Percentiles rank a stretch among this genome's conserved stretches.
Evolutionary conservation across 345 rosid genomes (phyloP).

Genomic region (Abelmoschus esculentus): DNA sequence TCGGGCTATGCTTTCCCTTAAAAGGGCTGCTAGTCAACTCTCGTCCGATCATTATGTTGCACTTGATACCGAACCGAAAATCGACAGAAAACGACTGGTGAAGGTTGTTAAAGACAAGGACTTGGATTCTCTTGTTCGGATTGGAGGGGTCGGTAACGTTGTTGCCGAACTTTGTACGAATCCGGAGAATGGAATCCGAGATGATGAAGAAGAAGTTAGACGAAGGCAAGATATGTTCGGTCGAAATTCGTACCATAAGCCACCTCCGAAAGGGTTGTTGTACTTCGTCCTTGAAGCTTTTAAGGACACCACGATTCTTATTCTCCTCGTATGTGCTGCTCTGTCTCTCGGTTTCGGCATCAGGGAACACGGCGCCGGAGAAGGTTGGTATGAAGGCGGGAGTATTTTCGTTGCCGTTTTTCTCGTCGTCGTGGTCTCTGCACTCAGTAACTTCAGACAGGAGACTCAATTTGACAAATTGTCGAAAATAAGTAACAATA

Average conservation of each 20-base stretch:
- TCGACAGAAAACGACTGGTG: conserved; percentile 27
- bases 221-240: conserved; percentile 39
- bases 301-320: conserved; percentile 48
- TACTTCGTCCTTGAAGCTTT: conserved; percentile 51
- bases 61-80: conserved; percentile 23
- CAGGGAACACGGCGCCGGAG: conserved; percentile 37
- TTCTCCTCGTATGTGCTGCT: conserved; percentile 40
- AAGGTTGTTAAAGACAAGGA: conserved; percentile 39
- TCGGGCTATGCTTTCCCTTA: conserved; percentile 51
- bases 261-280: conserved; percentile 50
- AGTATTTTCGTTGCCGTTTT: conserved; percentile 45
- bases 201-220: conserved; percentile 28
- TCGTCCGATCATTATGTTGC: conserved; percentile 19
- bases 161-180: conserved; percentile 43
- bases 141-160: conserved; percentile 47
- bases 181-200: conserved; percentile 38
- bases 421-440: conserved; percentile 40
- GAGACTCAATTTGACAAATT: conserved; percentile 45
- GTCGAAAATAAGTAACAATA: conserved; percentile 39
- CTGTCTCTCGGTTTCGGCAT: conserved; percentile 43
- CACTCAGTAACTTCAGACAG: conserved; percentile 42
- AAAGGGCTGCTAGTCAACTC: neutral
- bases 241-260: conserved; percentile 48
- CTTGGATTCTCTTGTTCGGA: conserved; percentile 18
- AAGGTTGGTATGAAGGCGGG: conserved; percentile 63